phyloP scores from a whole-genome alignment of 495 filamentous ascomycete genomes.

The Lepidopterella palustris region DNA sequence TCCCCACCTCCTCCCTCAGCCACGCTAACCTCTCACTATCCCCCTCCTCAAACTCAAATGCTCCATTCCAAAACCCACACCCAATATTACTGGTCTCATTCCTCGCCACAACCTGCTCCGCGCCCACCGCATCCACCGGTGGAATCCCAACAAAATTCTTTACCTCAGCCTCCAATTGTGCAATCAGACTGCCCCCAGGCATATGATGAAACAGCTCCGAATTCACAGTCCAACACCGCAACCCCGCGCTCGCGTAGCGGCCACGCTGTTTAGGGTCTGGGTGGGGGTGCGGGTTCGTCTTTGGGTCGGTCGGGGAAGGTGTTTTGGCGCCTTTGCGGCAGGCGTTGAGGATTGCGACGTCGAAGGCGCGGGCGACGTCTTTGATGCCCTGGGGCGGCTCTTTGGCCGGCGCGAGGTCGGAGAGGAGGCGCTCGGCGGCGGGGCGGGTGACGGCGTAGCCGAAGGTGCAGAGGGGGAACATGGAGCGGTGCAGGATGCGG shows the following conservation, averaged over 20 bases:
- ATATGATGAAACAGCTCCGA: conserved; percentile 37
- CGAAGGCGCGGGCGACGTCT: conserved; percentile 30
- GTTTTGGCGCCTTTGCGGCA: conserved; percentile 23
- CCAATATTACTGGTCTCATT: conserved; percentile 31
- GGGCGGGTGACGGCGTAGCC: conserved; percentile 40
- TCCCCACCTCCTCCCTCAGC: conserved; percentile 29
- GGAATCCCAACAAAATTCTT: conserved; percentile 15
- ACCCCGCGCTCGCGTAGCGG: conserved; percentile 25
- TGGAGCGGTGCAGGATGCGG: conserved; percentile 38
- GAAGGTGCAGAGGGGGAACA: conserved; percentile 43
- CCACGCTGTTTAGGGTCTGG: conserved; percentile 9
- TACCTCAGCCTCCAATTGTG: conserved; percentile 1
- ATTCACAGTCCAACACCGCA: conserved; percentile 33
- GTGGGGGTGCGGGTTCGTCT: conserved; percentile 14
- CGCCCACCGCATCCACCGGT: conserved; percentile 28
- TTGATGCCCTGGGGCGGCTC: conserved; percentile 10
- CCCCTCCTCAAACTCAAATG: conserved; percentile 20
- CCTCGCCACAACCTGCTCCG: conserved; percentile 11
- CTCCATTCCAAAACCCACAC: conserved; percentile 30
- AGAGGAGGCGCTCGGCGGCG: conserved; percentile 28
- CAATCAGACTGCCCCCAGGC: conserved; percentile 25
- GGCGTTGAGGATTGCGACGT: conserved; percentile 33
- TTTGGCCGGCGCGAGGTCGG: conserved; percentile 19
- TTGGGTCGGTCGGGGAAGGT: conserved; percentile 15
- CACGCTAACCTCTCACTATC: conserved; percentile 15